These are phyloP conservation scores for Orobanche coerulescens DNA, from an alignment of 257 asterid genomes.

Conservation along the genomic window DNA sequence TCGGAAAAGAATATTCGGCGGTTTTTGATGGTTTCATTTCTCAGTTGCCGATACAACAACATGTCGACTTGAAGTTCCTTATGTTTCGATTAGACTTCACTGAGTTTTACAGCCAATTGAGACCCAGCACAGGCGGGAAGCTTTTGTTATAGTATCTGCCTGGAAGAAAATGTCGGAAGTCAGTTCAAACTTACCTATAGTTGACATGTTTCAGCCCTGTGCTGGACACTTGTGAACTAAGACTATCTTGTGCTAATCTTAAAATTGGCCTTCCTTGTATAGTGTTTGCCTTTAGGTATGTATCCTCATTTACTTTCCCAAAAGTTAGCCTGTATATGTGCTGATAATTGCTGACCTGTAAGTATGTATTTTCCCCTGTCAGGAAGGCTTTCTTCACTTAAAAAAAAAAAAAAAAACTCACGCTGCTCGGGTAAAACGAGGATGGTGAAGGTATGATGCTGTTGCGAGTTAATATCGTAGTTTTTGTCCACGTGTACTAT, in stretches of 20 bases:
- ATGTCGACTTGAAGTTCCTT: slow-evolving; percentile 87
- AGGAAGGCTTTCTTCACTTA: slow-evolving; percentile 29
- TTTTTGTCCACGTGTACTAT: slow-evolving; percentile 23
- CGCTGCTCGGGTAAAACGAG: slow-evolving; percentile 28
- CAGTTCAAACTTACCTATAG: neutral
- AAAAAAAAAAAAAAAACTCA: slow-evolving; percentile 3
- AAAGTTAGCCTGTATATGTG: slow-evolving; percentile 5
- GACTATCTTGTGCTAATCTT: slow-evolving; percentile 26
- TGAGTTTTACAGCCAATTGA: slow-evolving; percentile 68
- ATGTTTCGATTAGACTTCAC: slow-evolving; percentile 92
- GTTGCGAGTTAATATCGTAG: slow-evolving; percentile 18
- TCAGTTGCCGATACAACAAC: slow-evolving; percentile 78
- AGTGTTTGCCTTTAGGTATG: slow-evolving; percentile 28
- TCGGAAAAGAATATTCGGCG: slow-evolving; percentile 73
- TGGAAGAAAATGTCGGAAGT: neutral
- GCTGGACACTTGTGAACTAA: slow-evolving; percentile 25
- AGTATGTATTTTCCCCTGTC: slow-evolving; percentile 26
- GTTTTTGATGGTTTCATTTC: slow-evolving; percentile 85
- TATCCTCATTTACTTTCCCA: slow-evolving; percentile 2
- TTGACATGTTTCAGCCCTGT: slow-evolving; percentile 21
- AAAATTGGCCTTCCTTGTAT: slow-evolving; percentile 29
- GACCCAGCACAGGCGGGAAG: slow-evolving; percentile 44
- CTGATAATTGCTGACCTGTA: slow-evolving; percentile 16
- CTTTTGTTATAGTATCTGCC: slow-evolving; percentile 27
- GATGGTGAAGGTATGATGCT: slow-evolving; percentile 36